A percentile compares a stretch with the other conserved stretches of the same genome.
Conservation (phyloP, 352 stramenopile genomes). For the Phytophthora pisi region DNA sequence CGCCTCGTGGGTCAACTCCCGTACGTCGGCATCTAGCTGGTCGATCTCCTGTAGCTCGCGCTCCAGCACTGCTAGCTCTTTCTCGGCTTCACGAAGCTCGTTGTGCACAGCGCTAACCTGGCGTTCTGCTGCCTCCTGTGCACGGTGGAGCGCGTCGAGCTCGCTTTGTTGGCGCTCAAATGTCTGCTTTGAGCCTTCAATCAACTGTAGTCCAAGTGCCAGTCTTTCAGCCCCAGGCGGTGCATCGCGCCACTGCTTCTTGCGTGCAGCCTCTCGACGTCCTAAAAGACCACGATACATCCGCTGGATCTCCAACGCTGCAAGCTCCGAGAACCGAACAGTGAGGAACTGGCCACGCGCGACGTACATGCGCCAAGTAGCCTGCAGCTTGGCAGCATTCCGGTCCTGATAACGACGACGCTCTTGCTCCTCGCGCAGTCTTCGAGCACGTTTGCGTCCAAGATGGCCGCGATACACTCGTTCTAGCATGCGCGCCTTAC, state of each 20-base stretch:
- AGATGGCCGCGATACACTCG: constrained; percentile 75
- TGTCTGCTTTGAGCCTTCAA: constrained; percentile 93
- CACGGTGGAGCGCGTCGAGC: constrained; percentile 91
- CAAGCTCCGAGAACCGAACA: constrained; percentile 68
- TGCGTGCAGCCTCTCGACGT: constrained; percentile 60
- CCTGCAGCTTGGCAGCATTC: constrained; percentile 84
- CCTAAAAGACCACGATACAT: constrained; percentile 89
- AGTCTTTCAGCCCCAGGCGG: constrained; percentile 89
- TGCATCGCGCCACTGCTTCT: constrained; percentile 88
- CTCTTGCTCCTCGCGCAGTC: constrained; percentile 47
- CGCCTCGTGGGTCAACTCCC: constrained; percentile 91
- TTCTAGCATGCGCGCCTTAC: constrained; percentile 62
- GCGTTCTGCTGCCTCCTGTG: constrained; percentile 88
- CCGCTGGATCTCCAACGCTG: constrained; percentile 90
- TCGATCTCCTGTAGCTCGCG: constrained; percentile 93
- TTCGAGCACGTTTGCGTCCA: constrained; percentile 47
- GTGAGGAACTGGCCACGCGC: constrained; percentile 70
- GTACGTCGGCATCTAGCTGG: constrained; percentile 90
- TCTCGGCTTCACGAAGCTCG: constrained; percentile 91
- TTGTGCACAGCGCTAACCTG: constrained; percentile 91
- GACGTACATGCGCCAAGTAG: constrained; percentile 89
- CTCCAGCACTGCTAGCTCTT: constrained; percentile 91
- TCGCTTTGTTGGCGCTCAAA: constrained; percentile 93
- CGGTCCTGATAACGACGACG: constrained; percentile 53
- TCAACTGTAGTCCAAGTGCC: constrained; percentile 89